Evolutionary conservation across 129 eudicot species (phyloP), one percentile per base, ranked within the genome.

Genomic region (Arctium lappa): DNA sequence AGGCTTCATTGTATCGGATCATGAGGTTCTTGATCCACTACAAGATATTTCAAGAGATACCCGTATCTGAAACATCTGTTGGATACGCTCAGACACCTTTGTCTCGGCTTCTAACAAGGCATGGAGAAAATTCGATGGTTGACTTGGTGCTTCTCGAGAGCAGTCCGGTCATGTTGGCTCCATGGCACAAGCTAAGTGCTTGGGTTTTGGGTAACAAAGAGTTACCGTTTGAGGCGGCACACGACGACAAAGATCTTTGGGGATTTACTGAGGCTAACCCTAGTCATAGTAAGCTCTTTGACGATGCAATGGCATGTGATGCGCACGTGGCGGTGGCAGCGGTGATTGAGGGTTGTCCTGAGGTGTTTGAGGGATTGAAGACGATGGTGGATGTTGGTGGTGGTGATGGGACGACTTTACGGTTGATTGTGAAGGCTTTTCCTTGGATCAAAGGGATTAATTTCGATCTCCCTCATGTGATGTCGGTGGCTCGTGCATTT

Each of bases 381-480:
- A 74, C 90, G 0, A 60, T 93, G 86, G 91, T 93, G 36, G 94
- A 93, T 73, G 96, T 93, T n/a, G 97, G 97, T 18, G 98, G 98
- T 6, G 94, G 94, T 22, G 82, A 89, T 82, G 97, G 96, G 15
- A 91, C 94, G 34, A 70, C 89, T 46, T 48, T 88, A 12, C 31
- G 83, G 0, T 10, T 62, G 22, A 70, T 93, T 56, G 85, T 91
- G 30, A 78, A 85, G 85, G 86, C 86, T 4, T 93, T 80, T 85
- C 94, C 98, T 13, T 85, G 91, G 91, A 82, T 93, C 63, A 86
- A 81, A 7, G 97, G 94, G 80, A 89, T 87, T 33, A 89, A 88
- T 69, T 89, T 85, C n/a, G 94, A 93, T 88, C 88, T 93, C 39
- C 91, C 94, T 77, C 92, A 89, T 75, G 98, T 89, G 4, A 80